Evolutionary conservation across 2,329 filamentous ascomycete genomes (phyloP), one percentile per base, ranked within the genome.

Genomic region (Trichoderma aggressivum): DNA sequence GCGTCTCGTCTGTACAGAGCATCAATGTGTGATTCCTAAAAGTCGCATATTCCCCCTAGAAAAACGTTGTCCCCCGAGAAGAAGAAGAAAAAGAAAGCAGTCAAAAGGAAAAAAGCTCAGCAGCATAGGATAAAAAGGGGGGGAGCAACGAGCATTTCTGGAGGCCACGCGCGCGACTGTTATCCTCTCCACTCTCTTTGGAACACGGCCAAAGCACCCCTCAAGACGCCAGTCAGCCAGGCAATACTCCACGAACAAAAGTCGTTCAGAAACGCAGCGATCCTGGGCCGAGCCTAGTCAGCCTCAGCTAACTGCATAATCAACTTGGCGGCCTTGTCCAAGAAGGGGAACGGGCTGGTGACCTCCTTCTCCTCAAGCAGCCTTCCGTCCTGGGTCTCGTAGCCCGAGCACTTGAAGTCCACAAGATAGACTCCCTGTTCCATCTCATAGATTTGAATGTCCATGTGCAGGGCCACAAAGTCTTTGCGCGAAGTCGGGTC

Each of bases 331-430:
- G 95, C 94, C 81, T 98, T 92, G 82, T 98, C 95, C 78, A 98
- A 86, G 83, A 98, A 98, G 5, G 96, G 95, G 81, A 97, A 98
- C 32, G 96, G 94, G 79, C 93, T 97, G 58, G 94, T 95, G 74
- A 97, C 94, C 78, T 97, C 92, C 86, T 98, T 98, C 83, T 98
- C 94, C 77, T 96, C 94, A 64, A 94, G 84, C 64, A 91, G 84
- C 74, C 91, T 89, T 62, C 95, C 91, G 70, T 96, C 86, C 14
- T 85, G 78, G 60, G 87, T 93, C 83, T 99, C 96, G 82, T 99
- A 99, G 24, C 96, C 96, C 16, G 96, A 94, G 80, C 95, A 98
- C 80, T 98, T 98, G 86, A 99, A 99, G 80, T 99, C 96, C 62
- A 99, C 96, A 73, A 99, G 91, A 81, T 95, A 98, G 75, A 96